Evolutionary conservation across 2,329 filamentous ascomycete genomes (phyloP).

Genomic region (Penicillium sp.): DNA sequence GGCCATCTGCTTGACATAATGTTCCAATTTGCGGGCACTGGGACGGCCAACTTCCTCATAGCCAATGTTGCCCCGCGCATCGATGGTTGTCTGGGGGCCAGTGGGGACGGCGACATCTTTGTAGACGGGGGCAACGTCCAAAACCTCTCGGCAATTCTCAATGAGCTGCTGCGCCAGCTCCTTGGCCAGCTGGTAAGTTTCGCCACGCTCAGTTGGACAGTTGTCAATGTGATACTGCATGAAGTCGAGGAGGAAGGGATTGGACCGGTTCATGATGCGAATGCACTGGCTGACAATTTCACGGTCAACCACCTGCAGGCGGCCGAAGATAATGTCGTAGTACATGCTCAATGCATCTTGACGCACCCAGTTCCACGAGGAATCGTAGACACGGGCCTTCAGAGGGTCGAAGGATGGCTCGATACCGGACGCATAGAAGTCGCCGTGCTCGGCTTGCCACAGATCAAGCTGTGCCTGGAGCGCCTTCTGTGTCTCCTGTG

Average conservation of each 20-base stretch:
- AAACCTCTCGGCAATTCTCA: constrained; percentile 93
- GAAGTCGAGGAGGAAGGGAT: constrained; percentile 91
- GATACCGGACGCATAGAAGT: constrained; percentile 92
- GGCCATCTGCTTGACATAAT: constrained; percentile 98
- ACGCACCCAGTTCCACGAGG: constrained; percentile 98
- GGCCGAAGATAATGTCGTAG: constrained; percentile 97
- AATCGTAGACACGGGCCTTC: constrained; percentile 95
- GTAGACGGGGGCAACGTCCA: constrained; percentile 80
- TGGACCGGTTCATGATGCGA: constrained; percentile 98
- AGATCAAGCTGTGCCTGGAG: constrained; percentile 91
- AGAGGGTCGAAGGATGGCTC: constrained; percentile 89
- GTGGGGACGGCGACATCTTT: constrained; percentile 94
- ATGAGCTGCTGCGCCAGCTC: constrained; percentile 89
- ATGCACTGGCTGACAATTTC: constrained; percentile 99
- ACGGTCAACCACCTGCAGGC: constrained; percentile 86
- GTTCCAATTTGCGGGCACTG: constrained; percentile 93
- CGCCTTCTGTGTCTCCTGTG: constrained; percentile 79
- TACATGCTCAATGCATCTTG: constrained; percentile 98
- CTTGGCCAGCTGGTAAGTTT: constrained; percentile 98
- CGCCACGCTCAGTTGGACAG: constrained; percentile 91
- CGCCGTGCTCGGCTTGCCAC: constrained; percentile 92
- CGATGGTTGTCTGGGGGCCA: constrained; percentile 86
- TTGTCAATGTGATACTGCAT: constrained; percentile 99
- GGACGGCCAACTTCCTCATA: constrained; percentile 84
- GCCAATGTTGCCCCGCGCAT: constrained; percentile 85